A percentile compares a stretch with the other conserved stretches of the same genome.
phyloP scores from a whole-genome alignment of 306 rosid genomes.

The Acmispon strigosus region DNA sequence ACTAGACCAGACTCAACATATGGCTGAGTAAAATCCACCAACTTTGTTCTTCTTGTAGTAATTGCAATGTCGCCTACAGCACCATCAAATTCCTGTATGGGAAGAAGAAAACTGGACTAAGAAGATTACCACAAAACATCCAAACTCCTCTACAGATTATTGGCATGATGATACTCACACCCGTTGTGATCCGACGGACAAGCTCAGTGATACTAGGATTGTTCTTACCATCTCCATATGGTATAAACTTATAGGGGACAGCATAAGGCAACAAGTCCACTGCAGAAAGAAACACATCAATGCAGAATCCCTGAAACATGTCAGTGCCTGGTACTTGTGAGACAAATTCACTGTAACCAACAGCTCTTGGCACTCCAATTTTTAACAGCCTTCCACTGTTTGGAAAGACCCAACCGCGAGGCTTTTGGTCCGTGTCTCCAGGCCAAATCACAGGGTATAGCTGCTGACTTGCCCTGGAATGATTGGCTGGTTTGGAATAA shows the following conservation, averaged over 20 bases:
- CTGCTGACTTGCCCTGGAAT: slow-evolving; percentile 35
- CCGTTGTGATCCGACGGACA: slow-evolving; percentile 51
- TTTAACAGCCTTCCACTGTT: slow-evolving; percentile 69
- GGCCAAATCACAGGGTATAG: slow-evolving; percentile 71
- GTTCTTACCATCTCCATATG: slow-evolving; percentile 56
- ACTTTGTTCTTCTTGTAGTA: slow-evolving; percentile 66
- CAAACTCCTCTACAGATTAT: background rate
- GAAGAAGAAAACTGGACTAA: slow-evolving; percentile 22
- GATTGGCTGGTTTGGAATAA: slow-evolving; percentile 47
- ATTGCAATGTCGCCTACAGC: slow-evolving; percentile 91
- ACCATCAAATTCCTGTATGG: slow-evolving; percentile 65
- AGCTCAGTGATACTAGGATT: slow-evolving; percentile 65
- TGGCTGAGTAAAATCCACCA: slow-evolving; percentile 96
- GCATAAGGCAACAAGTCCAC: slow-evolving; percentile 74
- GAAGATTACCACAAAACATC: slow-evolving; percentile 13
- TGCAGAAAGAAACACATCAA: slow-evolving; percentile 85
- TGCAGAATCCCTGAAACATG: slow-evolving; percentile 70
- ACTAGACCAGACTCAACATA: slow-evolving; percentile 88
- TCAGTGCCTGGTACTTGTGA: slow-evolving; percentile 47
- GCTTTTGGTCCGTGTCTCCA: slow-evolving; percentile 53
- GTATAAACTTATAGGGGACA: slow-evolving; percentile 59
- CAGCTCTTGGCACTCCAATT: slow-evolving; percentile 68
- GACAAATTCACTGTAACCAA: slow-evolving; percentile 58
- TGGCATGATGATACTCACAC: slow-evolving; percentile 55
- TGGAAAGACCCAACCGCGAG: slow-evolving; percentile 98